Evolutionary conservation across 352 stramenopile genomes (phyloP).

Genomic region (Phytopythium boreale): DNA sequence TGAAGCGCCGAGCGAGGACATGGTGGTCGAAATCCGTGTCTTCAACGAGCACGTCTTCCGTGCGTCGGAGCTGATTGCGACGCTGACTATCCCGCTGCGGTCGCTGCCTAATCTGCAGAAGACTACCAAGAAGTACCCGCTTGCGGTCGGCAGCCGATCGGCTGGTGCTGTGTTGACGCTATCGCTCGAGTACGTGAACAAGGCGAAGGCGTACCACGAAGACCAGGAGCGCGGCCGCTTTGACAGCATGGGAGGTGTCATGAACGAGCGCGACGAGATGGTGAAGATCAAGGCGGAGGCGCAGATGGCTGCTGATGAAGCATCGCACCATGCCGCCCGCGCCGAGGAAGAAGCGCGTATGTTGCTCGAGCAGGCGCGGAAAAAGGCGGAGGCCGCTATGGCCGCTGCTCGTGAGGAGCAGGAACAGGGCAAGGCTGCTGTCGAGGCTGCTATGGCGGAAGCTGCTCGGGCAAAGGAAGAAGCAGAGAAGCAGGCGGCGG

Average conservation of each 20-base stretch:
- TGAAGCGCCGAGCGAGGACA: constrained; percentile 70
- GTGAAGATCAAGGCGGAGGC: constrained; percentile 79
- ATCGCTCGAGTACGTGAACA: constrained; percentile 83
- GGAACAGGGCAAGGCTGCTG: constrained; percentile 75
- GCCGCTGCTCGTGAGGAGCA: constrained; percentile 75
- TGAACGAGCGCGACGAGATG: constrained; percentile 84
- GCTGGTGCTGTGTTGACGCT: constrained; percentile 72
- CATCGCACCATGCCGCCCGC: constrained; percentile 56
- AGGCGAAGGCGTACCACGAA: constrained; percentile 74
- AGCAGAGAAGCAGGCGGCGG: constrained; percentile 73
- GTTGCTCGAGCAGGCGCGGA: constrained; percentile 68
- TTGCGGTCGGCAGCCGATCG: constrained; percentile 77
- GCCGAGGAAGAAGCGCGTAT: constrained; percentile 76
- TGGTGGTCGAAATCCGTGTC: constrained; percentile 80
- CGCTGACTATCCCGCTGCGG: constrained; percentile 74
- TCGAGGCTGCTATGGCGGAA: constrained; percentile 84
- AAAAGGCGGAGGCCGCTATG: constrained; percentile 84
- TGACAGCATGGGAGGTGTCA: constrained; percentile 56
- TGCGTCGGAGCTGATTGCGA: constrained; percentile 66
- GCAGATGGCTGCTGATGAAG: constrained; percentile 80
- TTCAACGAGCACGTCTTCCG: constrained; percentile 84
- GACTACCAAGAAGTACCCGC: constrained; percentile 76
- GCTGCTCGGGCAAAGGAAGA: constrained; percentile 74
- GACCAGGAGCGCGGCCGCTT: constrained; percentile 62
- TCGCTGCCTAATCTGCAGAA: constrained; percentile 85